Evolutionary conservation across 768 basidiomycete species (phyloP), one percentile per base, ranked within the genome.

Genomic region (Russula griseocarnosa): DNA sequence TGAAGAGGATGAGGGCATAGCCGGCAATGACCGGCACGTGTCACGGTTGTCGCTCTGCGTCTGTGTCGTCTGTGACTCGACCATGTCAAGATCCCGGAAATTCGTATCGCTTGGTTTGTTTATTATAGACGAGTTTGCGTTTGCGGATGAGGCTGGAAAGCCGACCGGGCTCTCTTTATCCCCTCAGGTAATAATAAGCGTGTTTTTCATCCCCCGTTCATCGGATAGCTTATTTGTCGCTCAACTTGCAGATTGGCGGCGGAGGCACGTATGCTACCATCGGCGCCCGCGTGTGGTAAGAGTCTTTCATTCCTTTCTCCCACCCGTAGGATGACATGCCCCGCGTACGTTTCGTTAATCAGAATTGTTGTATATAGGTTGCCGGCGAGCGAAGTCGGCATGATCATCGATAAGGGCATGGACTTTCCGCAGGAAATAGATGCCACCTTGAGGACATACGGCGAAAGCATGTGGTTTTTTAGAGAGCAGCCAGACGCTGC

Each of bases 41-140:
- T n/a, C n/a, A n/a, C n/a, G n/a, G n/a, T n/a, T n/a, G n/a, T n/a
- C n/a, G n/a, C n/a, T n/a, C n/a, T n/a, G n/a, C n/a, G n/a, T n/a
- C n/a, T n/a, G n/a, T n/a, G n/a, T n/a, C n/a, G n/a, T n/a, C 28
- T 5, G 3, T 28, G 28, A 28, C 28, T 28, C 28, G 28, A 28
- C 30, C 30, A 30, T 30, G n/a, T 55, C 58, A 57, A 49, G 50
- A 24, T 13, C 61, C 13, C 57, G 62, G 28, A 54, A 61, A 24
- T 86, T 92, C 53, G 83, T 82, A 22, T 84, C 86, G n/a, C 77
- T 94, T 30, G 94, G 93, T 8, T 85, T 94, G 83, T 95, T 95
- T 77, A 94, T 97, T 70, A 82, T 95, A 69, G 94, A 97, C 73
- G 81, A 87, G 66, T 90, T 94, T 69, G 78, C 81, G 3, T 88